Evolutionary conservation across 2,329 filamentous ascomycete genomes (phyloP).

Genomic region (Dactylellina cionopaga): DNA sequence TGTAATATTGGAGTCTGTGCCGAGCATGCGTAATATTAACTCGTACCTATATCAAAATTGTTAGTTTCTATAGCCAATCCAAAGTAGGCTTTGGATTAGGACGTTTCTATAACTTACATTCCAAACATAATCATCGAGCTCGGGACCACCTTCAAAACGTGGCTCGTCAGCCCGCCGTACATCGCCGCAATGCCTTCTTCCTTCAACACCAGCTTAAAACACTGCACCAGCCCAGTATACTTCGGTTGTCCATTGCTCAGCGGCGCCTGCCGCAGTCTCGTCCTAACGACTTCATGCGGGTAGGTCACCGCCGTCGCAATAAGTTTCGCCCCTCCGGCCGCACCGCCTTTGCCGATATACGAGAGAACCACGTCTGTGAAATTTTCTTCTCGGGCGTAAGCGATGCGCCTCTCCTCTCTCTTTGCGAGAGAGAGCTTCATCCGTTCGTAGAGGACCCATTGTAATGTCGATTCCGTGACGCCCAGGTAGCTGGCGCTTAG

Average conservation of each 20-base stretch:
- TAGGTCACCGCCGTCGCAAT: constrained; percentile 86
- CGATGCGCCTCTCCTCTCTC: constrained; percentile 70
- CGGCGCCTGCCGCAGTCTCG: constrained; percentile 85
- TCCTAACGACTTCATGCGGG: constrained; percentile 85
- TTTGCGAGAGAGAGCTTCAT: constrained; percentile 79
- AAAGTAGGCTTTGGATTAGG: too few relatives aligned
- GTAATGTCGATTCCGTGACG: constrained; percentile 86
- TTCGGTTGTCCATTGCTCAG: constrained; percentile 76
- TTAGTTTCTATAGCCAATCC: neutral
- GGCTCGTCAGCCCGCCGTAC: constrained; percentile 90
- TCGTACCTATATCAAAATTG: constrained; percentile 23
- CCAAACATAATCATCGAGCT: constrained; percentile 97
- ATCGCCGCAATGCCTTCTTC: constrained; percentile 87
- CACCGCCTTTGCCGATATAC: constrained; percentile 80
- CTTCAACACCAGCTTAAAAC: constrained; percentile 85
- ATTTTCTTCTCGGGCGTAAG: constrained; percentile 71
- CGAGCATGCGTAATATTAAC: constrained; percentile 49
- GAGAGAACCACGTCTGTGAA: constrained; percentile 78
- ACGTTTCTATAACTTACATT: constrained; percentile 68
- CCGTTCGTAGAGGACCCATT: constrained; percentile 95
- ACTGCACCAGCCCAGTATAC: constrained; percentile 88
- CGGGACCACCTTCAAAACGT: constrained; percentile 87
- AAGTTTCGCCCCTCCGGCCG: constrained; percentile 85
- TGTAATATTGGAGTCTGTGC: constrained; percentile 40
- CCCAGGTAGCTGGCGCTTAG: constrained; percentile 92